Percentiles rank a stretch among this genome's conserved stretches.
phyloP scores from a whole-genome alignment of 495 filamentous ascomycete species.

The Copromyces sp. region DNA sequence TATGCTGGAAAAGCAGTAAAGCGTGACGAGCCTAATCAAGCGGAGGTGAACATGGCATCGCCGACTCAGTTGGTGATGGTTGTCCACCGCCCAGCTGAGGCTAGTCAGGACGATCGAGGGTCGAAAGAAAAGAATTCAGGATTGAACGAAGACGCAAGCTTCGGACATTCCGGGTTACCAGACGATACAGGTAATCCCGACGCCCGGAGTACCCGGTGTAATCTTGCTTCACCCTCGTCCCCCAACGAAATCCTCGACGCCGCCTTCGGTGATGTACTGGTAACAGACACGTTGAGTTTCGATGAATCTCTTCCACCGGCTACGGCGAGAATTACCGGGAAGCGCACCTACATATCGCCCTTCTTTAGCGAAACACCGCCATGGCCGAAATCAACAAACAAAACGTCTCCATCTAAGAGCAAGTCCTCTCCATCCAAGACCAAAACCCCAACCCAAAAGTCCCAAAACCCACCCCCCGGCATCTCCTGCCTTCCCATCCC shows the following conservation, averaged over 20 bases:
- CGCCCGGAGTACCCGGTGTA: background rate
- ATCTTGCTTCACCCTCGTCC: background rate
- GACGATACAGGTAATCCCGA: background rate
- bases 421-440: background rate
- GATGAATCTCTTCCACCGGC: background rate
- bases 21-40: background rate
- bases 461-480: slow-evolving; percentile 29
- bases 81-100: background rate
- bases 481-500: slow-evolving; percentile 65
- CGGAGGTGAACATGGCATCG: background rate
- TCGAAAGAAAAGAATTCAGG: background rate
- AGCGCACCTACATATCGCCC: slow-evolving; percentile 24
- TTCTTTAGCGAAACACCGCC: slow-evolving; percentile 27
- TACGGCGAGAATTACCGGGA: slow-evolving; percentile 1
- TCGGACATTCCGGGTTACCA: background rate
- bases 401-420: slow-evolving; percentile 10
- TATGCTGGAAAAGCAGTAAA: background rate
- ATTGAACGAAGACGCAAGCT: background rate
- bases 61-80: background rate
- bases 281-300: background rate
- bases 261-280: background rate
- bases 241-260: background rate
- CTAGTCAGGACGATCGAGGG: background rate
- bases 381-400: slow-evolving; percentile 1
- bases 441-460: slow-evolving; percentile 3